Percentiles rank a stretch among this genome's conserved stretches.
Evolutionary conservation across 257 asterid species (phyloP).

Genomic region (Scutellaria minor): DNA sequence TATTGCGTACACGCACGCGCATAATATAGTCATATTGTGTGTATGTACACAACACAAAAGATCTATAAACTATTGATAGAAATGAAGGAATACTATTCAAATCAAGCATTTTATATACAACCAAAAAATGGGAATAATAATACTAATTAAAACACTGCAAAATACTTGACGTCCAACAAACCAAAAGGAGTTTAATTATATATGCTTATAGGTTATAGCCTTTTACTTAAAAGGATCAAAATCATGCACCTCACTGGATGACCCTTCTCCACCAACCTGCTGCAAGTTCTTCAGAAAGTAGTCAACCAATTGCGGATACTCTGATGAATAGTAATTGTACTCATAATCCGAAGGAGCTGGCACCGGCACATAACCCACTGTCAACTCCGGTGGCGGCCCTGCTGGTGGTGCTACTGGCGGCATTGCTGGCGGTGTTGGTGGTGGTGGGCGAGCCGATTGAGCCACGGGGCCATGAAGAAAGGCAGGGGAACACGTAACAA

Average conservation of each 20-base stretch:
- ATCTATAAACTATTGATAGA: too few relatives aligned
- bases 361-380: background rate
- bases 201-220: background rate
- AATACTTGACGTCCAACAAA: background rate
- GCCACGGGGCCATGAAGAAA: background rate
- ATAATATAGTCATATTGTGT: too few relatives aligned
- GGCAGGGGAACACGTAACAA: background rate
- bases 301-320: background rate
- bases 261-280: conserved; percentile 20
- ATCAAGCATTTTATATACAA: background rate
- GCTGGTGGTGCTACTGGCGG: background rate
- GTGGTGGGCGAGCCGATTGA: conserved; percentile 10
- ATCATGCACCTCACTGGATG: background rate
- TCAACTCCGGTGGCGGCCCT: background rate
- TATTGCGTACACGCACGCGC: too few relatives aligned
- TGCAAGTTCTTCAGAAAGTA: background rate
- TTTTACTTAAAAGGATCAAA: conserved; percentile 19
- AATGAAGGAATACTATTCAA: too few relatives aligned
- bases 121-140: background rate
- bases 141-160: too few relatives aligned
- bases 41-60: too few relatives aligned
- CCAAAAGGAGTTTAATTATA: background rate
- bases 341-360: background rate
- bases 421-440: background rate
- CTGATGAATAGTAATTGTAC: background rate